Base-by-base conservation (phyloP, 768 basidiomycete genomes). In the Dentipellis sp. region DNA sequence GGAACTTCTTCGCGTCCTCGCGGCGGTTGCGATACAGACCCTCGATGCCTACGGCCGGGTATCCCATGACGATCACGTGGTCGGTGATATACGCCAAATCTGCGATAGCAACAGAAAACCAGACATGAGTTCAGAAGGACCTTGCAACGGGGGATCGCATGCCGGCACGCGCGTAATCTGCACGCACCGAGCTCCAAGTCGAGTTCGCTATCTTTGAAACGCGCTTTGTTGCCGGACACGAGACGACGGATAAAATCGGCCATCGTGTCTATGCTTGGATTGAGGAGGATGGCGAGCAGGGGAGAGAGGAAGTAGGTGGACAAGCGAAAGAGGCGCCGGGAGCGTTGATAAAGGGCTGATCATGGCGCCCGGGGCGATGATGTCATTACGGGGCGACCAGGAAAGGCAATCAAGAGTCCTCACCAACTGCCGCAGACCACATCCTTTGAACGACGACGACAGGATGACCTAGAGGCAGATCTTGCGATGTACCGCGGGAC, bases 191-290 rank as follows among this genome's bases (percentile, higher is more conserved):
- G 77, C 59, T 92, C 89, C 38, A 91, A 69, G 56, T 82, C 73
- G 47, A 88, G 78, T 2, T 77, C 71, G 7, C 72, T 74, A 66
- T 93, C 89, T 56, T 75, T 82, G 70, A 84, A 89, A 14, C 92
- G 76, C 4, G 88, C 81, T 64, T 91, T 94, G 50, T 78, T 74
- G 0, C 91, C 89, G n/a, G 88, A 91, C 2, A 93, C 90, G 1
- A 92, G 65, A 11, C 86, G 79, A 10, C 84, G 79, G 12, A 90
- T 74, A 60, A 79, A 83, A 68, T 85, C 80, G 29, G 81, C 67
- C 83, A 88, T 86, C 12, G 4, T 23, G 39, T 29, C 1, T 36
- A n/a, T 53, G 19, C 16, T 10, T 23, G 39, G 17, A 54, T 34
- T 36, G n/a, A 37, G 59, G 40, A 23, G 19, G 17, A 21, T 42